Conservation (phyloP, 2,329 filamentous ascomycete species). For the Xylaria sp. region DNA sequence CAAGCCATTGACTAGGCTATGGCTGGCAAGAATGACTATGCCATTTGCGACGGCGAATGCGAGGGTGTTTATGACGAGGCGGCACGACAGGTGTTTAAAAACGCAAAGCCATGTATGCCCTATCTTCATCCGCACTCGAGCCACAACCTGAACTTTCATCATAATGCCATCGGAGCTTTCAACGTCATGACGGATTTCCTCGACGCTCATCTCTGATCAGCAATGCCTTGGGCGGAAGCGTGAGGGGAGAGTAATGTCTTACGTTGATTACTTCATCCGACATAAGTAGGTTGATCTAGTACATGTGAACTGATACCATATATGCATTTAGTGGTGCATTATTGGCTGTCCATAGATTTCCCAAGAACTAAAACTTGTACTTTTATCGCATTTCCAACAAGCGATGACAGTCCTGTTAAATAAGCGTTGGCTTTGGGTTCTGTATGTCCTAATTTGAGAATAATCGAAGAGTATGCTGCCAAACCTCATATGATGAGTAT, state of each 20-base stretch:
- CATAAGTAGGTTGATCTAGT: not conserved
- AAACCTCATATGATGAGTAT: not conserved
- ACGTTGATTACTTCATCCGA: not conserved
- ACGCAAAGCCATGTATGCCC: not conserved
- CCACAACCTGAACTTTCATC: conserved; percentile 4
- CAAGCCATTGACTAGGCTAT: too few species aligned
- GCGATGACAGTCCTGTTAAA: not conserved
- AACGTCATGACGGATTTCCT: not conserved
- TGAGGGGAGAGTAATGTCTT: not conserved
- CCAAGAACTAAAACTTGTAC: not conserved
- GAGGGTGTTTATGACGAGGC: not conserved
- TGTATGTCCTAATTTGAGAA: not conserved
- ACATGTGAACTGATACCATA: not conserved
- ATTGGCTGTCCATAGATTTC: not conserved
- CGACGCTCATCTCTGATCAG: not conserved
- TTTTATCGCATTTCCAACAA: not conserved
- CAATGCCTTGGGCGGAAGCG: not conserved
- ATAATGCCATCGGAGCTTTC: not conserved
- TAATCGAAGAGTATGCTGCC: not conserved
- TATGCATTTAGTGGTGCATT: not conserved
- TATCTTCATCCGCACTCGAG: not conserved
- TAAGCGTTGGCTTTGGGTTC: not conserved
- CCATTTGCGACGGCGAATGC: not conserved
- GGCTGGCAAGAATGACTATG: too few species aligned
- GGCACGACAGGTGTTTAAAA: not conserved